Percentiles rank a stretch among this genome's conserved stretches.
These are phyloP conservation scores for Yarrowia osloensis DNA, from an alignment of 805 yeast species.

Conservation along the genomic window DNA sequence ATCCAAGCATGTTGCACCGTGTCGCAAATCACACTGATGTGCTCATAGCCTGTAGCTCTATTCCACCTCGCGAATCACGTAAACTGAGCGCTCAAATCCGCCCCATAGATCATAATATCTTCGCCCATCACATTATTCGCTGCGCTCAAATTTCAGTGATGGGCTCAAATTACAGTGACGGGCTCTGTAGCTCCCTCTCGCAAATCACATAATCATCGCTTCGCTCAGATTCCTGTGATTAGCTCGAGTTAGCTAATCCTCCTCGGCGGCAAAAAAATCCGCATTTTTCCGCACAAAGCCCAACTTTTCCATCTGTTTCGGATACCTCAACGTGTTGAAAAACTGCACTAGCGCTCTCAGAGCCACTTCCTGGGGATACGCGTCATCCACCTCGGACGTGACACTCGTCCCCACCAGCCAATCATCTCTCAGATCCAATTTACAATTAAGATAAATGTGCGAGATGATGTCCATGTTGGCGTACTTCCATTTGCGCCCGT, in stretches of 20 bases:
- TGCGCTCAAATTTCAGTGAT: no score
- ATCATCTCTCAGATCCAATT: constrained; percentile 71
- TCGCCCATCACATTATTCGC: no score
- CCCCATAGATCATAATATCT: no score
- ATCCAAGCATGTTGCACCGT: no score
- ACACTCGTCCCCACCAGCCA: constrained; percentile 87
- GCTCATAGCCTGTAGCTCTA: no score
- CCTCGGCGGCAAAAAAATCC: constrained; percentile 45
- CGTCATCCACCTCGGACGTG: constrained; percentile 70
- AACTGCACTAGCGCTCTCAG: constrained; percentile 75
- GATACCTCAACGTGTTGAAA: constrained; percentile 64
- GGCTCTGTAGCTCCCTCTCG: no score
- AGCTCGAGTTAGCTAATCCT: neutral
- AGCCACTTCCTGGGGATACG: constrained; percentile 84
- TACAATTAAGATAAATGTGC: constrained; percentile 75
- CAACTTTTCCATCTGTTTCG: constrained; percentile 49
- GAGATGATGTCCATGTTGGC: constrained; percentile 92
- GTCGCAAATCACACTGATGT: no score
- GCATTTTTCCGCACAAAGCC: constrained; percentile 53
- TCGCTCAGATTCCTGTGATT: no score
- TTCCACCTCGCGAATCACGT: no score
- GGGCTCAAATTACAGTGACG: no score
- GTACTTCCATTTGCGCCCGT: constrained; percentile 92
- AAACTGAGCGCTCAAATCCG: no score
- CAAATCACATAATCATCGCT: no score